Conservation (phyloP, 2,329 filamentous ascomycete genomes). For the Paecilomyces dactylethromorphus region DNA sequence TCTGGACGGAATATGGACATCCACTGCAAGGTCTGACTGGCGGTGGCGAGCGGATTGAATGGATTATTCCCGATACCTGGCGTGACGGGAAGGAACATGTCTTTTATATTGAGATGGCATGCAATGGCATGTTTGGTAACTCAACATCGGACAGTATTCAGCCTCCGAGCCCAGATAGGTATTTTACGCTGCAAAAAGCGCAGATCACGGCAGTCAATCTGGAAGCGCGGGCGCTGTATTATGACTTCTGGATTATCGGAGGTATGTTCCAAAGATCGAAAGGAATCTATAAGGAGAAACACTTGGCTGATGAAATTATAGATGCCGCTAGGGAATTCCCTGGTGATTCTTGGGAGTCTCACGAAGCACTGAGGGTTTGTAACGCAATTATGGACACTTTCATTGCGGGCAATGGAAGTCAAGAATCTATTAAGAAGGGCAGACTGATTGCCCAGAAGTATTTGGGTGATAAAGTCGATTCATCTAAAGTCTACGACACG, state of each 20-base stretch:
- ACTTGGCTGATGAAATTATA: slow-evolving; percentile 8
- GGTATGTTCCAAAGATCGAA: slow-evolving; percentile 19
- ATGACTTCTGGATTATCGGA: slow-evolving; percentile 93
- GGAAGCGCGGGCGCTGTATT: slow-evolving; percentile 72
- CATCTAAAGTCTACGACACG: slow-evolving; percentile 73
- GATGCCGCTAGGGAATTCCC: slow-evolving; percentile 92
- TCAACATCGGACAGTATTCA: slow-evolving; percentile 79
- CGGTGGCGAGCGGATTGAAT: slow-evolving; percentile 80
- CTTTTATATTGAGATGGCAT: slow-evolving; percentile 97
- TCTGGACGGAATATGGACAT: slow-evolving; percentile 86
- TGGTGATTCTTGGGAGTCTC: slow-evolving; percentile 78
- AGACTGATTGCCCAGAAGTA: slow-evolving; percentile 80
- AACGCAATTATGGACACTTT: slow-evolving; percentile 89
- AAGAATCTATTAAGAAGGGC: slow-evolving; percentile 70
- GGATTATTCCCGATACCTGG: slow-evolving; percentile 77
- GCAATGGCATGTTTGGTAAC: slow-evolving; percentile 98
- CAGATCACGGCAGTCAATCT: slow-evolving; percentile 86
- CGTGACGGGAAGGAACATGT: slow-evolving; percentile 79
- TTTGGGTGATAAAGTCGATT: slow-evolving; percentile 73
- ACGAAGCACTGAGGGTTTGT: slow-evolving; percentile 73
- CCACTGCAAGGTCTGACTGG: slow-evolving; percentile 89
- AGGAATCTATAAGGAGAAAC: neutral
- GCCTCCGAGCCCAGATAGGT: slow-evolving; percentile 77
- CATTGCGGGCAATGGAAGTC: slow-evolving; percentile 64
- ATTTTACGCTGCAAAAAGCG: slow-evolving; percentile 68